Percentiles rank a stretch among this genome's conserved stretches.
These are phyloP conservation scores for Candida suzukii DNA, from an alignment of 805 yeast species.

Conservation along the genomic window DNA sequence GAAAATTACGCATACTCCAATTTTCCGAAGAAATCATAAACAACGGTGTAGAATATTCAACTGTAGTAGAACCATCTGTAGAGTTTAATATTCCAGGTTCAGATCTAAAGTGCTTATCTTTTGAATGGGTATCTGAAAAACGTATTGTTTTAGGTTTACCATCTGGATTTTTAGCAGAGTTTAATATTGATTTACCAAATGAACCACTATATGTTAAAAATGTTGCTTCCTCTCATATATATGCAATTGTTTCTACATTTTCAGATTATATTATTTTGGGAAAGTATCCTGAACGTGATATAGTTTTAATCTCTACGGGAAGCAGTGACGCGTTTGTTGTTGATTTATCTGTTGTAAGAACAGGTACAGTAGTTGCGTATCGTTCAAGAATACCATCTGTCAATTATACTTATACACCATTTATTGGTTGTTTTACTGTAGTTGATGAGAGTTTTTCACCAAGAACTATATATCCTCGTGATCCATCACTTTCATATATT, in stretches of 20 bases:
- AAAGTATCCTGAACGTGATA: constrained; percentile 3
- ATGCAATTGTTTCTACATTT: constrained; percentile 15
- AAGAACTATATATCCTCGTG: constrained; percentile 2
- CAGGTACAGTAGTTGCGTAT: neutral
- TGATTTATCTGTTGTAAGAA: constrained; percentile 8
- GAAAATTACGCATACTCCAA: constrained; percentile 17
- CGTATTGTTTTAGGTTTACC: constrained; percentile 18
- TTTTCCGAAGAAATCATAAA: constrained; percentile 9
- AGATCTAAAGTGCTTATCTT: constrained; percentile 12
- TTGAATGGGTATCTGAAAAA: constrained; percentile 22
- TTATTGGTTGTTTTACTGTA: neutral
- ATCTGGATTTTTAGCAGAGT: constrained; percentile 21
- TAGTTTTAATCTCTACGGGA: constrained; percentile 11
- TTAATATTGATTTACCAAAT: constrained; percentile 12
- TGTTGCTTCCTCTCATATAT: constrained; percentile 15
- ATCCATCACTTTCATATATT: constrained; percentile 2
- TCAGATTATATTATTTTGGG: constrained; percentile 6
- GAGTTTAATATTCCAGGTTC: neutral
- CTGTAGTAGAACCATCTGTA: neutral
- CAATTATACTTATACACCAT: neutral
- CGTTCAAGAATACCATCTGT: neutral
- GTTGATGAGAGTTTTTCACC: neutral
- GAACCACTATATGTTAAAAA: constrained; percentile 17
- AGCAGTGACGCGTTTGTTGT: constrained; percentile 11
- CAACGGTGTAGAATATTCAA: no score